Base-by-base conservation (phyloP, 768 basidiomycete species). In the Baorangia bicolor region DNA sequence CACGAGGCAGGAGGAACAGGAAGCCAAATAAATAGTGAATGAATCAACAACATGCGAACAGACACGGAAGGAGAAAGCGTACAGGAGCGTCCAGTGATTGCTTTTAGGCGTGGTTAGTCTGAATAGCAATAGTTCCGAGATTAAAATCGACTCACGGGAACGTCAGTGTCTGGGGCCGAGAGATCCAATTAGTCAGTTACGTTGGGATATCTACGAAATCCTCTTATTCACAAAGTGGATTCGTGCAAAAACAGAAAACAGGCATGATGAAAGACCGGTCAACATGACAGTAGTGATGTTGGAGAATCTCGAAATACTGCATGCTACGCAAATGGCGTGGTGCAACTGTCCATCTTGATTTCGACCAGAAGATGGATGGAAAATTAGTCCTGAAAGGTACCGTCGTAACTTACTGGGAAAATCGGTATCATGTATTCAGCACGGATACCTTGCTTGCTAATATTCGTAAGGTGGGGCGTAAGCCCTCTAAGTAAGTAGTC, bases 31-130 rank as follows among this genome's bases (percentile, higher is more conserved):
- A 21, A 20, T 21, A 40, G 41, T 28, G 30, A 40, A 43, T 21
- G 28, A 39, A 54, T 39, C 53, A 49, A 30, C 20, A 23, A 14
- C 28, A 39, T 37, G 53, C 33, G 7, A 39, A 23, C 18, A 42
- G 23, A 21, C 13, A 14, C 16, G n/a, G 34, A 43, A 33, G n/a
- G 69, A 79, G n/a, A 31, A 48, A 27, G 21, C 65, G 39, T 66
- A 91, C 90, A 95, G 85, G 49, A 95, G 69, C 1, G 86, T 74
- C 93, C 92, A 96, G 68, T 95, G 92, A 66, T 95, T 94, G 11
- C 88, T 92, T 23, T 57, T 0, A 40, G 35, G 27, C 21, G 43
- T 20, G 44, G 57, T 34, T 27, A 27, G 12, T 31, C 59, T 23
- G 35, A 23, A 23, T 20, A 43, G 25, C 13, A 40, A 55, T 37